A percentile compares a stretch with the other conserved stretches of the same genome.
phyloP scores from a whole-genome alignment of 2,329 filamentous ascomycete species.

The Thermothelomyces thermophilus region DNA sequence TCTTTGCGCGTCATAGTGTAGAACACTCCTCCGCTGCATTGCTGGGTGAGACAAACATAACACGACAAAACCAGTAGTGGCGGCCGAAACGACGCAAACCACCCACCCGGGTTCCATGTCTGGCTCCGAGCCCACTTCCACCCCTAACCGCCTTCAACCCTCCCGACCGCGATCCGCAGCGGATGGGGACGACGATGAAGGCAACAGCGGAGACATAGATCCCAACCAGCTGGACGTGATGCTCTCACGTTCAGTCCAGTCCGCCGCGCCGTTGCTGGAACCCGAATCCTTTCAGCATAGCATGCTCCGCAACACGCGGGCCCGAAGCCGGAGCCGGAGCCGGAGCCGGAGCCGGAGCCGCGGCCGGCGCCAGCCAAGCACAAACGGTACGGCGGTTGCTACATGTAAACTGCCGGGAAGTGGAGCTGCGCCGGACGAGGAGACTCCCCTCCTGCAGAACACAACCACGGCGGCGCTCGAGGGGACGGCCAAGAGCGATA shows the following conservation, averaged over 20 bases:
- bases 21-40: not conserved
- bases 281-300: conserved; percentile 37
- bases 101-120: not conserved
- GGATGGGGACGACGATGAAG: conserved; percentile 2
- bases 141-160: not conserved
- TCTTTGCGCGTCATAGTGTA: too few species aligned
- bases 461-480: not conserved
- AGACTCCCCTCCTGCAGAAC: not conserved
- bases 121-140: conserved; percentile 8
- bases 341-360: conserved; percentile 5
- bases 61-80: not conserved
- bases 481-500: conserved; percentile 8
- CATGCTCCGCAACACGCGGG: conserved; percentile 33
- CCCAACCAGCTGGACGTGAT: conserved; percentile 33
- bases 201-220: conserved; percentile 26
- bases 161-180: not conserved
- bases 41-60: too few species aligned
- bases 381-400: not conserved
- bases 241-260: conserved; percentile 36
- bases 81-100: not conserved
- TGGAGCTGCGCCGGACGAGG: not conserved
- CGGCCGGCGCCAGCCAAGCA: not conserved
- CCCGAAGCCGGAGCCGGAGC: conserved; percentile 18
- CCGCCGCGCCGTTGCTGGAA: conserved; percentile 34
- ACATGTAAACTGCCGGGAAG: not conserved